These are phyloP conservation scores for Epichloe elymi DNA, from an alignment of 2,329 filamentous ascomycete genomes.

Conservation along the genomic window DNA sequence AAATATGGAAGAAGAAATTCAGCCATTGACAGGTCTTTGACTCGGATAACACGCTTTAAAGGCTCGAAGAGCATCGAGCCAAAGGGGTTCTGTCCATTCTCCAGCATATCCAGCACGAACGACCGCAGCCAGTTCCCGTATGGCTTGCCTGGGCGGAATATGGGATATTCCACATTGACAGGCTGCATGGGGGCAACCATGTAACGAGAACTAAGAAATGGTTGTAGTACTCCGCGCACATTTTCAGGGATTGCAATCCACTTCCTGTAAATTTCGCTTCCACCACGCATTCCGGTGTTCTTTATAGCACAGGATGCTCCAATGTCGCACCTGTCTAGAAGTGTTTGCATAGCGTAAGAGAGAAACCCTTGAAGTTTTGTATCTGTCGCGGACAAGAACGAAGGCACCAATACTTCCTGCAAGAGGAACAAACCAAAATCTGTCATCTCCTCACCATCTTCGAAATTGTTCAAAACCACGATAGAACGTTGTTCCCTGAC, in stretches of 20 bases:
- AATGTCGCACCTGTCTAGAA: conserved; percentile 68
- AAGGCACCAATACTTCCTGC: conserved; percentile 76
- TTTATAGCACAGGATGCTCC: conserved; percentile 37
- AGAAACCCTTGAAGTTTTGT: conserved; percentile 80
- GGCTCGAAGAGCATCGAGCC: conserved; percentile 69
- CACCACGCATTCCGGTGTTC: conserved; percentile 28
- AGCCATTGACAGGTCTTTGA: conserved; percentile 74
- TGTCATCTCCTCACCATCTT: conserved; percentile 60
- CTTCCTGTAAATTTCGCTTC: conserved; percentile 51
- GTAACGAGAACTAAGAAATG: conserved; percentile 79
- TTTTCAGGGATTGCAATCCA: conserved; percentile 69
- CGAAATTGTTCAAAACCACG: conserved; percentile 78
- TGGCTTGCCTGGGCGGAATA: conserved; percentile 54
- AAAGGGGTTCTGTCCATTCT: conserved; percentile 61
- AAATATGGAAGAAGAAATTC: conserved; percentile 84
- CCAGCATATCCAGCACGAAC: conserved; percentile 71
- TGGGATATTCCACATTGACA: conserved; percentile 55
- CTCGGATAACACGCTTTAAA: conserved; percentile 67
- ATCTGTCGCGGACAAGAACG: conserved; percentile 83
- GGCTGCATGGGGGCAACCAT: conserved; percentile 50
- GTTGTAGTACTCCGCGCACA: conserved; percentile 69
- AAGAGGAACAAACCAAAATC: conserved; percentile 79
- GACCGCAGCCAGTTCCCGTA: conserved; percentile 73
- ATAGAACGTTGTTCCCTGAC: conserved; percentile 70
- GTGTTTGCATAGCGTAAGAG: conserved; percentile 87